Evolutionary conservation across 345 rosid genomes (phyloP), one percentile per base, ranked within the genome.

Genomic region (Corchorus capsularis): DNA sequence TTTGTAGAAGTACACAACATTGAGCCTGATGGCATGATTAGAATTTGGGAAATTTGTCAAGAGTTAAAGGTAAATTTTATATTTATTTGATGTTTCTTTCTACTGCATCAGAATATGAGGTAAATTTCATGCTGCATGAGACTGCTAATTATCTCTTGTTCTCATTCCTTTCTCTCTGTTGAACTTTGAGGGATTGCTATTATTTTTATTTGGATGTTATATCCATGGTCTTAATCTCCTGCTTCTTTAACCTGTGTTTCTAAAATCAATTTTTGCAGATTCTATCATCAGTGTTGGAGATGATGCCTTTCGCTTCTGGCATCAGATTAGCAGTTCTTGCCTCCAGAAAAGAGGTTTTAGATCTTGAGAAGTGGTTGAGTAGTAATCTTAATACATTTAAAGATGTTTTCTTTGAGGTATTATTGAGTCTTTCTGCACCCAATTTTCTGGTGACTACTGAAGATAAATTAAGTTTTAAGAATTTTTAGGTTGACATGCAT

Each of bases 311-410:
- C 77, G 79, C 92, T 67, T 84, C 76, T 63, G 87, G 92, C 72
- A 86, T 96, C 71, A 86, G 92, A 86, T 83, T 96, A 80, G 96
- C 98, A 37, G 92, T 91, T 62, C 87, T 92, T 80, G 99, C 98
- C 76, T 89, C 98, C 69, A 76, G 82, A 74, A 89, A 89, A 82
- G 99, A 91, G 55, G 79, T 81, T 75, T 53, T 91, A 73, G 97
- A 92, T 83, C 87, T 96, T 74, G 99, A 96, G 75, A 86, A 84
- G 79, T 96, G 99, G 99, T 85, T 93, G 85, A 79, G 73, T 80
- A 76, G 60, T 83, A 87, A 89, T 81, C 79, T 93, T 74, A 79
- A 74, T 78, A 76, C 79, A 73, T 85, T 86, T 80, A 96, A 92
- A 81, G 94, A 88, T 81, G 68, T 78, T 69, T 93, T 93, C 84